Evolutionary conservation across 495 filamentous ascomycete genomes (phyloP).

Genomic region (Neurospora sp.): DNA sequence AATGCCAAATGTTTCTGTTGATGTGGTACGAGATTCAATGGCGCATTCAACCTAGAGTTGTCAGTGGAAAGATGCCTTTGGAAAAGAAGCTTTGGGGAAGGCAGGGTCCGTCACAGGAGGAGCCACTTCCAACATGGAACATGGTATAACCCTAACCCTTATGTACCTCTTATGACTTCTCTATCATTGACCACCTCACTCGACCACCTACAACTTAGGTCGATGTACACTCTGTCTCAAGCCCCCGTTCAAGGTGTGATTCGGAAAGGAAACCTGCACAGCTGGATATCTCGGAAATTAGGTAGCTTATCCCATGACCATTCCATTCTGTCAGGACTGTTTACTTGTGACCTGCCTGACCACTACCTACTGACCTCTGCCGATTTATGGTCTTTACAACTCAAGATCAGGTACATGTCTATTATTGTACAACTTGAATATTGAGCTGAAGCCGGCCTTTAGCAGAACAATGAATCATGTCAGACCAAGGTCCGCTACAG

Average conservation of each 20-base stretch:
- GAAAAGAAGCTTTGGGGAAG: neutral
- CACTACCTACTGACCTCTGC: neutral
- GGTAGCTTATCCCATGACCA: neutral
- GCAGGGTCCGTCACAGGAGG: no score
- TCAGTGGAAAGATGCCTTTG: neutral
- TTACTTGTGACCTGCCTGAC: neutral
- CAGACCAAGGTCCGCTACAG: no score
- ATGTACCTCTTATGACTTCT: neutral
- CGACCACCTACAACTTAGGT: neutral
- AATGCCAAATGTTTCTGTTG: no score
- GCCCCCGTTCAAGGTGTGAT: neutral
- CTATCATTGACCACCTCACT: neutral
- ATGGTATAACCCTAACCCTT: neutral
- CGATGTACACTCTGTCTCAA: neutral
- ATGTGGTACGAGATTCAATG: neutral
- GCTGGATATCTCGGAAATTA: neutral
- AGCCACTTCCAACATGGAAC: no score
- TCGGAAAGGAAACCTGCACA: neutral
- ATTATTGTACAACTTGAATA: neutral
- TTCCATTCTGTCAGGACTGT: neutral
- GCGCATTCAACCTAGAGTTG: neutral
- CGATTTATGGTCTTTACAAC: neutral
- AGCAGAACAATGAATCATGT: no score
- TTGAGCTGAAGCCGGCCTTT: neutral
- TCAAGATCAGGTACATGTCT: neutral